Conservation (phyloP, 1,284 basidiomycete genomes). For the Puccinia hordei region DNA sequence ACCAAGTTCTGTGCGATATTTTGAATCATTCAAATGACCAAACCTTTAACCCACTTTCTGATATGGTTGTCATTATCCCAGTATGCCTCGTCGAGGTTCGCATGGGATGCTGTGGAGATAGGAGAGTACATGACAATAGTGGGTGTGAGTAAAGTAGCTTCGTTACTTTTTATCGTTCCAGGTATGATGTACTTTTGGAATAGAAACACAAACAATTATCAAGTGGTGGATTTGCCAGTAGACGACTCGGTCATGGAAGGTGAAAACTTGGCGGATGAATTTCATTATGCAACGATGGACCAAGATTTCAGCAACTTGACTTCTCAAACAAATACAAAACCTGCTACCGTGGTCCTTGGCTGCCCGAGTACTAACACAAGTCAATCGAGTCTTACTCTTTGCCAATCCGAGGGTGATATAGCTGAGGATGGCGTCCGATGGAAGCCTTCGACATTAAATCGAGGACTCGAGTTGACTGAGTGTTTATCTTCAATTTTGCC, state of each 20-base stretch:
- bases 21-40: too few relatives aligned
- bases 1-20: neutral
- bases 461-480: neutral
- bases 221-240: neutral
- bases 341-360: neutral
- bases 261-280: neutral
- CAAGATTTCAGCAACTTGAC: neutral
- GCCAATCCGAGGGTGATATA: neutral
- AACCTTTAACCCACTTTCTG: neutral
- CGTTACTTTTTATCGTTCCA: constrained; percentile 1
- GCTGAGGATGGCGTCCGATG: neutral
- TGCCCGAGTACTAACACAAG: constrained; percentile 14
- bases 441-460: neutral
- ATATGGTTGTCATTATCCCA: neutral
- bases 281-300: neutral
- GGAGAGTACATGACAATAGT: constrained; percentile 22
- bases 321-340: neutral
- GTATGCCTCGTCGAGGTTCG: neutral
- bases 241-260: neutral
- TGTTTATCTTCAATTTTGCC: neutral
- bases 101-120: neutral
- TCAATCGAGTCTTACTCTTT: constrained; percentile 26
- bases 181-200: constrained; percentile 5
- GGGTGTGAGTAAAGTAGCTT: constrained; percentile 2
- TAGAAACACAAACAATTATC: neutral